Base-by-base conservation (phyloP, 2,329 filamentous ascomycete species). In the Fusarium praegraminearum region DNA sequence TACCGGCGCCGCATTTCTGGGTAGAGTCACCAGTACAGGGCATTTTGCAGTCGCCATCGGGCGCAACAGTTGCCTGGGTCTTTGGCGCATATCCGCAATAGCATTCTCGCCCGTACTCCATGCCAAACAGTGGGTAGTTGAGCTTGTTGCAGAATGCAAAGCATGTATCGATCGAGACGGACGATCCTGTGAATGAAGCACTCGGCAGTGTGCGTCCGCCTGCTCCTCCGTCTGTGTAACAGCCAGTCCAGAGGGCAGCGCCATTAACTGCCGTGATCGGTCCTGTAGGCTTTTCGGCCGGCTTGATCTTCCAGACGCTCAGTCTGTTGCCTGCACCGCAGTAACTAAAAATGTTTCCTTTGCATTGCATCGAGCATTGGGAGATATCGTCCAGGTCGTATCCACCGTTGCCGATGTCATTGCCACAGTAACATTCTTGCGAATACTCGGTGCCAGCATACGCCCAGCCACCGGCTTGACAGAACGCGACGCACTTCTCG, bases 391-490 rank as follows among this genome's bases (percentile, higher is more conserved):
- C 32, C 33, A 57, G 62, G 20, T 67, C 54, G 11, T 58, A 61
- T 15, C 71, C 68, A 10, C 54, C 63, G 13, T 73, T 60, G 6
- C 24, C 35, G 4, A 74, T 56, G 2, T 44, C 62, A 60, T 77
- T 71, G 12, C 76, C 76, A 49, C 76, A 77, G 64, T 78, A 80
- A 59, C 78, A 80, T 57, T 80, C 78, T 36, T 62, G 60, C 6
- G 75, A 70, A 58, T 79, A 80, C 57, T 80, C 78, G 2, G 77
- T 74, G 22, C 79, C 79, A 18, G 80, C 80, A 66, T 76, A 81
- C 7, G 64, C 62, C 62, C 75, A 81, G 1, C 70, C 74, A 4
- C 65, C 70, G 0, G 35, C 64, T 6, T 72, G 68, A 18, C 80
- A 81, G 59, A 74, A 75, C 1, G 58, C 62, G 15, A 78, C 75